phyloP scores from a whole-genome alignment of 2,329 filamentous ascomycete species.

The Fusarium sp. region DNA sequence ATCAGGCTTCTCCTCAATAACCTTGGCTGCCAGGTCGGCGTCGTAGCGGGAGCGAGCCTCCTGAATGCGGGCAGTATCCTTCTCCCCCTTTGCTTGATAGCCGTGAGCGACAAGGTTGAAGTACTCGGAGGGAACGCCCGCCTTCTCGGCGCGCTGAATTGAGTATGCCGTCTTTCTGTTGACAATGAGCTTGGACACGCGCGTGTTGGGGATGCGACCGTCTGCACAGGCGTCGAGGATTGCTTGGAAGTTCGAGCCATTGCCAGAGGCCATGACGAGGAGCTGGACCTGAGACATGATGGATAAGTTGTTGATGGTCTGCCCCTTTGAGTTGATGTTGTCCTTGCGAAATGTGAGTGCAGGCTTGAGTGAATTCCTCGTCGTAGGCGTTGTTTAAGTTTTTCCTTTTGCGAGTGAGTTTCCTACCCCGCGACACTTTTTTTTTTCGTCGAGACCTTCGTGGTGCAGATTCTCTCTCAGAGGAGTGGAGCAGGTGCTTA shows the following conservation, averaged over 20 bases:
- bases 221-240: constrained; percentile 61
- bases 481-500: constrained; percentile 4
- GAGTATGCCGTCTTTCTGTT: constrained; percentile 60
- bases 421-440: constrained; percentile 4
- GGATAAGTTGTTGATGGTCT: neutral
- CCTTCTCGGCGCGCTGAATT: constrained; percentile 55
- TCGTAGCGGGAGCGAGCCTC: constrained; percentile 75
- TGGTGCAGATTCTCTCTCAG: constrained; percentile 4
- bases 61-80: constrained; percentile 61
- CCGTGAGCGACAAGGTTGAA: constrained; percentile 83
- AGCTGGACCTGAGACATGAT: constrained; percentile 55
- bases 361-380: neutral
- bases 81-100: constrained; percentile 63
- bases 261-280: constrained; percentile 74
- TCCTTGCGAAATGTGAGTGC: neutral
- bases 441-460: neutral
- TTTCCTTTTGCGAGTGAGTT: neutral
- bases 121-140: constrained; percentile 68
- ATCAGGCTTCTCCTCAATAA: constrained; percentile 71
- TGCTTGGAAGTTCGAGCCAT: constrained; percentile 80
- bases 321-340: neutral
- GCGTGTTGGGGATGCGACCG: constrained; percentile 51
- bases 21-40: constrained; percentile 71
- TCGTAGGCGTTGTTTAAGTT: neutral
- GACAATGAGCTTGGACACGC: constrained; percentile 57